Evolutionary conservation across 2,329 filamentous ascomycete genomes (phyloP), one percentile per base, ranked within the genome.

Genomic region (Fusarium proliferatum): DNA sequence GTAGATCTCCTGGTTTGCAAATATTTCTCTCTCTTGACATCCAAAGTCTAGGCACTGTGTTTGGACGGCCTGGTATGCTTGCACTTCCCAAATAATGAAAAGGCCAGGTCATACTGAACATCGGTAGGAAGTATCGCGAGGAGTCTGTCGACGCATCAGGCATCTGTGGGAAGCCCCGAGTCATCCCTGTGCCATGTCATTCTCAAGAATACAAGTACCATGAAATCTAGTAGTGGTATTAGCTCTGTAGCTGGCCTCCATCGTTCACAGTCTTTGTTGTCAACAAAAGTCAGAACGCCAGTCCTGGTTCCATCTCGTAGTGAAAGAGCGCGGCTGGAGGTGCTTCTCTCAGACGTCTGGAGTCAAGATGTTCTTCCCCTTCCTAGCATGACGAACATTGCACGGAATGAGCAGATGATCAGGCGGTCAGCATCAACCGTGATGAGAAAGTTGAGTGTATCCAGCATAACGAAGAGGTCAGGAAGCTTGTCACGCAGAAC

Each of bases 371-470:
- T 90, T 23, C 83, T 98, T 46, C 94, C 95, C 2, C 96, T 93
- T 79, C 94, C 95, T 21, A 94, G 94, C 3, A 95, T 97, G 89
- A 89, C 88, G 38, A 86, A 81, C 82, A 81, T 91, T 84, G 81
- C 89, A 80, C 81, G 90, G 84, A 84, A 93, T 76, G 90, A 97
- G 76, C 90, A 93, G 78, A 85, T 94, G 7, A 91, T 96, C 52
- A 88, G 93, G 57, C 90, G 89, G 45, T 94, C 93, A n/a, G 93
- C 95, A 17, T 94, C 94, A 41, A 93, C 93, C 2, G 90, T 97
- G 79, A 97, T 97, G 85, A 89, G 95, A 59, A 97, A 95, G 80
- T 88, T 98, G 71, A 97, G 94, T 81, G 92, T 94, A 78, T 92
- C 92, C 55, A 95, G 92, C 80, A 92, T 96, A 72, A 88, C 93